A percentile compares a stretch with the other conserved stretches of the same genome.
Evolutionary conservation across 2,329 filamentous ascomycete species (phyloP).

Genomic region (Pleoardoris graminearum): DNA sequence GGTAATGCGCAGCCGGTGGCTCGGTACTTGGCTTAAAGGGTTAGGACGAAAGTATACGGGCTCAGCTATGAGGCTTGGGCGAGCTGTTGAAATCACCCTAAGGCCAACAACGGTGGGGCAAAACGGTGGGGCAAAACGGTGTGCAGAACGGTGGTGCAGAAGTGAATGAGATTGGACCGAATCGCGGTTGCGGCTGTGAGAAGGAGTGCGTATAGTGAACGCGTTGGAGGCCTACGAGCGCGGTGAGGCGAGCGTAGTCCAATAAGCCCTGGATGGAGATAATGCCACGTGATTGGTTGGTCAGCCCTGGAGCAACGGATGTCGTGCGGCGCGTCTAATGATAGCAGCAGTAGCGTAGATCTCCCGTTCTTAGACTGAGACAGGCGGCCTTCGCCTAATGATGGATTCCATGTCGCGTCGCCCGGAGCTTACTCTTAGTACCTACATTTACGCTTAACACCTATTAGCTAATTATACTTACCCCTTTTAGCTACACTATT

Average conservation of each 20-base stretch:
- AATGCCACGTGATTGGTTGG: not conserved
- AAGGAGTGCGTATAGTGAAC: not conserved
- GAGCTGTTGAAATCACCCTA: not conserved
- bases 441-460: no score
- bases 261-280: not conserved
- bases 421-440: not conserved
- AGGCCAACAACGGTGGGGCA: not conserved
- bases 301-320: not conserved
- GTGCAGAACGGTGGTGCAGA: not conserved
- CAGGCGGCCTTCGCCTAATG: slow-evolving; percentile 1
- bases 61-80: no score
- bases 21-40: no score
- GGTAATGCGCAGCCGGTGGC: no score
- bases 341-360: slow-evolving; percentile 7
- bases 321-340: slow-evolving; percentile 1
- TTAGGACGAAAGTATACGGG: no score
- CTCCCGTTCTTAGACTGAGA: slow-evolving; percentile 2
- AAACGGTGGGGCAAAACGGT: no score
- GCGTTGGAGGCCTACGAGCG: not conserved
- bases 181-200: not conserved
- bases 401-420: not conserved
- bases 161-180: not conserved
- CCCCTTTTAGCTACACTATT: no score
- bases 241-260: not conserved
- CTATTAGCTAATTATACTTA: no score